phyloP scores from a whole-genome alignment of 257 asterid species.

The Solanum raphanifolium region DNA sequence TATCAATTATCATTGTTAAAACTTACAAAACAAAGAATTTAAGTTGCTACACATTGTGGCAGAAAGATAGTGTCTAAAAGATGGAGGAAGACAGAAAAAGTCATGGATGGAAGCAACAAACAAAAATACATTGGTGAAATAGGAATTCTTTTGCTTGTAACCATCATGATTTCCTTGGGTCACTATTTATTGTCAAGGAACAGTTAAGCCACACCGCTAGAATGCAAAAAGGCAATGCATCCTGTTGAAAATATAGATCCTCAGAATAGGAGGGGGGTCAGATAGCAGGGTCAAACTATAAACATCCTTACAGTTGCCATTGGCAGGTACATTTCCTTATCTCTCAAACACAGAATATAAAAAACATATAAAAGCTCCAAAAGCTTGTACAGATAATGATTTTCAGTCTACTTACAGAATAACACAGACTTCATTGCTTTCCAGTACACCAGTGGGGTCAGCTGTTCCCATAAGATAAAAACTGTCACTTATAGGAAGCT shows the following conservation, averaged over 20 bases:
- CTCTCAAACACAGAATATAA: neutral
- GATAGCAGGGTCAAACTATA: neutral
- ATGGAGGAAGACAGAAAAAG: neutral
- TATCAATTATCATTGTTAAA: neutral
- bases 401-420: constrained; percentile 51
- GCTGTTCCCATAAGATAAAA: constrained; percentile 90
- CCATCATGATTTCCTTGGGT: neutral
- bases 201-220: neutral
- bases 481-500: constrained; percentile 59
- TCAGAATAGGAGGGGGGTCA: neutral
- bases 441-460: constrained; percentile 63
- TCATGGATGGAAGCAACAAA: neutral
- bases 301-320: constrained; percentile 34
- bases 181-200: neutral
- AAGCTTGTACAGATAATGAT: neutral
- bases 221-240: neutral
- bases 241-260: neutral
- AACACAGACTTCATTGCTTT: constrained; percentile 61
- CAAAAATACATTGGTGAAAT: neutral
- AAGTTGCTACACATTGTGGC: neutral
- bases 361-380: neutral
- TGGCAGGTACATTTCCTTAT: neutral
- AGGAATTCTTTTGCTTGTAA: neutral
- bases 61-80: neutral
- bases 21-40: neutral